Percentiles rank a stretch among this genome's conserved stretches.
Evolutionary conservation across 208 protist genomes (phyloP).

Genomic region (Phytomonas sp.): DNA sequence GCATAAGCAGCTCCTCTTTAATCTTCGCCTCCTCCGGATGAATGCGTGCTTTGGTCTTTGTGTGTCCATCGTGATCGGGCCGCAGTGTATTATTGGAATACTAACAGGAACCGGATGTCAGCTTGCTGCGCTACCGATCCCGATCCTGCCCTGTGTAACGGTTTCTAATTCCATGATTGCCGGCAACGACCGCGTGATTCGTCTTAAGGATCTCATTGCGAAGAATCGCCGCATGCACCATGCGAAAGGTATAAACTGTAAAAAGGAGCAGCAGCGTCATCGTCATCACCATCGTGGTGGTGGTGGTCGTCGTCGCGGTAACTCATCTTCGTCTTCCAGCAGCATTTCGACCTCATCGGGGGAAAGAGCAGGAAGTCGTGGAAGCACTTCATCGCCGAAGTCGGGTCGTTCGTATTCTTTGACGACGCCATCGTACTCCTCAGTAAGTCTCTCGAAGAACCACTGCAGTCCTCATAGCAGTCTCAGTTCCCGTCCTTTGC

Average conservation of each 20-base stretch:
- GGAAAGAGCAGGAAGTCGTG: background rate
- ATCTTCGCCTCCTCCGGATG: constrained; percentile 65
- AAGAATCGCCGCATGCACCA: constrained; percentile 17
- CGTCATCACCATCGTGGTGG: background rate
- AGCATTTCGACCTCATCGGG: constrained; percentile 1
- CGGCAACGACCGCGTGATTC: constrained; percentile 48
- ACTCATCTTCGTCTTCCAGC: constrained; percentile 9
- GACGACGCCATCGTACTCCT: background rate
- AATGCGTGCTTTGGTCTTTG: constrained; percentile 84
- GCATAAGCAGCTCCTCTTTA: constrained; percentile 86
- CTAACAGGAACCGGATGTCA: constrained; percentile 70
- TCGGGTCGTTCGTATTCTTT: constrained; percentile 2
- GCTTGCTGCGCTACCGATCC: constrained; percentile 65
- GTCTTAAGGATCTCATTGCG: constrained; percentile 49
- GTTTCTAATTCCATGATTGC: constrained; percentile 54
- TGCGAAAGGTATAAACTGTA: background rate
- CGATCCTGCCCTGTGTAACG: constrained; percentile 43
- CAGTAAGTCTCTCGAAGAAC: background rate
- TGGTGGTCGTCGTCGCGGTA: constrained; percentile 7
- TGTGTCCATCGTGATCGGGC: constrained; percentile 63
- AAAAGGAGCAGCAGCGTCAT: constrained; percentile 5
- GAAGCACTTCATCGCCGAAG: constrained; percentile 8
- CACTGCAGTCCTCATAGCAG: constrained; percentile 10
- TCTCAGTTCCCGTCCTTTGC: constrained; percentile 17
- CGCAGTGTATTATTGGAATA: constrained; percentile 67